Base-by-base conservation (phyloP, 148 eudicot species). In the Spergularia bocconei region DNA sequence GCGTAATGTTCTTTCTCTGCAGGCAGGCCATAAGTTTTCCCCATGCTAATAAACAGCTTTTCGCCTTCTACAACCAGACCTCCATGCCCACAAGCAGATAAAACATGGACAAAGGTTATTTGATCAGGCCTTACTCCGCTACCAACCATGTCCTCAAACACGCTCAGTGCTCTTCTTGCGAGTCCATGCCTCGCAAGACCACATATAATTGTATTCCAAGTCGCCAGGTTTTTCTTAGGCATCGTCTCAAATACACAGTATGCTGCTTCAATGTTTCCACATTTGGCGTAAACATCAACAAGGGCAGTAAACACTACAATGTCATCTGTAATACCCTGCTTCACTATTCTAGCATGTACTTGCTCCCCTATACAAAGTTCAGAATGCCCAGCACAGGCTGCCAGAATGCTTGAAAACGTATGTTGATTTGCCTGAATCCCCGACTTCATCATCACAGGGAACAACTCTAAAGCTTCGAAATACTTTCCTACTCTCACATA, bases 171-270 rank as follows among this genome's bases (percentile, higher is more conserved):
- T 75, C 85, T 85, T 19, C 47, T 50, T 57, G 91, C 86, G 21
- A 87, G 82, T 2, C 97, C 94, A 66, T 88, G 86, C 52, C 84
- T 82, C 20, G 88, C 89, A 29, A 82, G 83, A 19, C 92, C 89
- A 7, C 92, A 92, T 57, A 92, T 83, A 13, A 92, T 83, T 16
- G 92, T 76, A 56, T 88, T 92, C 92, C 92, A 92, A 12, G 97
- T 82, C 36, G 73, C 90, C 60, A 83, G 4, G 58, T 82, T 87
- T 79, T 84, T 88, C 23, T 76, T 69, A 19, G 79, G 63, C 79
- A 82, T 81, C 20, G 80, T 75, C 70, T 82, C 67, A 73, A 92
- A 92, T 41, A 90, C 65, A 54, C 29, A 51, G 77, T 70, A 76
- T 21, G 91, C 87, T 9, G 88, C 84, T 23, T 88, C 86, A 74